These are phyloP conservation scores for Ochetophila trinervis DNA, from an alignment of 306 rosid species.

Conservation along the genomic window DNA sequence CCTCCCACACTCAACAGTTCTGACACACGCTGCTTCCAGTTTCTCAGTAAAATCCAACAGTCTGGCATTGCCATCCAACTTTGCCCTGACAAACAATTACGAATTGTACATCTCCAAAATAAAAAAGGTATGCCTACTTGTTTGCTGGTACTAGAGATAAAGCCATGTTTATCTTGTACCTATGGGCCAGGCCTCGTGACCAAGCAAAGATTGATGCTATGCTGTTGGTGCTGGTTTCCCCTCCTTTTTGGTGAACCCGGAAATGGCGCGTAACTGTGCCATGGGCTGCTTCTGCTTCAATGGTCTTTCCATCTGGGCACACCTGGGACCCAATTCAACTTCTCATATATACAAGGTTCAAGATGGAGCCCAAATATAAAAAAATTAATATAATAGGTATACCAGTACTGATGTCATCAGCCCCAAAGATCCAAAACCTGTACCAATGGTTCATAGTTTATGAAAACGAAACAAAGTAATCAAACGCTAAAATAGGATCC, in stretches of 20 bases:
- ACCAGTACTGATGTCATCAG: conserved; percentile 96
- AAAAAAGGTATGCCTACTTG: background rate
- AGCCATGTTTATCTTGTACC: conserved; percentile 36
- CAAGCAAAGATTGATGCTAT: conserved; percentile 97
- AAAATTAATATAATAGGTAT: conserved; percentile 20
- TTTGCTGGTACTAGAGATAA: background rate
- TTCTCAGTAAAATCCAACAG: conserved; percentile 61
- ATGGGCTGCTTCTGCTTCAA: conserved; percentile 98
- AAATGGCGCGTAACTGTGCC: conserved; percentile 91
- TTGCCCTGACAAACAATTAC: conserved; percentile 52
- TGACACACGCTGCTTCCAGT: conserved; percentile 75
- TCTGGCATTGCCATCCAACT: conserved; percentile 72
- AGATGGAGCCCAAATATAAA: background rate
- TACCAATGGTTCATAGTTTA: conserved; percentile 15
- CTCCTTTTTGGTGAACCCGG: conserved; percentile 81
- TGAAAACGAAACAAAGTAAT: conserved; percentile 18
- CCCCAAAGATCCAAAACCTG: conserved; percentile 95
- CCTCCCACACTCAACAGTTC: conserved; percentile 80
- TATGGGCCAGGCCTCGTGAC: conserved; percentile 86
- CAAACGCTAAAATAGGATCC: background rate
- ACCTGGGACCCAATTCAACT: conserved; percentile 46
- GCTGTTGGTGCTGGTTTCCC: conserved; percentile 98
- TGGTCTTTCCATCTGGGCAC: conserved; percentile 94
- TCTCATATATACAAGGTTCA: conserved; percentile 8
- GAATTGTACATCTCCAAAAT: background rate